Percentiles rank a stretch among this genome's conserved stretches.
Conservation (phyloP, 1,139 yeast species). For the Taphrina sp. region DNA sequence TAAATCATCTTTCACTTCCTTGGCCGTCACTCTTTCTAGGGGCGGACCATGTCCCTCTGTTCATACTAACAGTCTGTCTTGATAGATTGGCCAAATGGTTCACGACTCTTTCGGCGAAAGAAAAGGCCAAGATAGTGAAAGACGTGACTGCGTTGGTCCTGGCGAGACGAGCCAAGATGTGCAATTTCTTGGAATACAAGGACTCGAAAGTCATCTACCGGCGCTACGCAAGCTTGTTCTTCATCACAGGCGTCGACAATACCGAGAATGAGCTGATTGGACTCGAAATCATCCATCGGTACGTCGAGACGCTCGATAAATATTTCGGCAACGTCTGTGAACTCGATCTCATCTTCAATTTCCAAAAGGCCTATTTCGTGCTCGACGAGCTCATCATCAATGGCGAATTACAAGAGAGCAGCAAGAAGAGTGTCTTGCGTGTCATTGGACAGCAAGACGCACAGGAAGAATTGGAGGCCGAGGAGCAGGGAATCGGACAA, state of each 20-base stretch:
- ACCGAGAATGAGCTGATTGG: slow-evolving; percentile 85
- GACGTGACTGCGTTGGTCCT: slow-evolving; percentile 84
- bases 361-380: slow-evolving; percentile 87
- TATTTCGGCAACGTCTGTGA: slow-evolving; percentile 81
- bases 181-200: slow-evolving; percentile 87
- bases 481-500: slow-evolving; percentile 38
- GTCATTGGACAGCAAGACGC: slow-evolving; percentile 79
- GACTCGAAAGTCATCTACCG: slow-evolving; percentile 86
- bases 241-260: slow-evolving; percentile 78
- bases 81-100: slow-evolving; percentile 85
- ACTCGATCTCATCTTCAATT: slow-evolving; percentile 79
- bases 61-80: neutral
- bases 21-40: no score
- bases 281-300: slow-evolving; percentile 83
- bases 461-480: slow-evolving; percentile 48
- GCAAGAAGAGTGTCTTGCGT: slow-evolving; percentile 73
- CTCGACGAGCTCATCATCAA: slow-evolving; percentile 80
- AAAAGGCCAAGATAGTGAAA: slow-evolving; percentile 75
- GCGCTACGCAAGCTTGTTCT: slow-evolving; percentile 78
- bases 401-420: slow-evolving; percentile 82
- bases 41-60: no score
- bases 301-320: slow-evolving; percentile 95
- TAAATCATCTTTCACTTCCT: no score
- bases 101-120: slow-evolving; percentile 72
- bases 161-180: slow-evolving; percentile 87